Evolutionary conservation across 441 rosid genomes (phyloP).

Genomic region (Aquilaria agallochum): DNA sequence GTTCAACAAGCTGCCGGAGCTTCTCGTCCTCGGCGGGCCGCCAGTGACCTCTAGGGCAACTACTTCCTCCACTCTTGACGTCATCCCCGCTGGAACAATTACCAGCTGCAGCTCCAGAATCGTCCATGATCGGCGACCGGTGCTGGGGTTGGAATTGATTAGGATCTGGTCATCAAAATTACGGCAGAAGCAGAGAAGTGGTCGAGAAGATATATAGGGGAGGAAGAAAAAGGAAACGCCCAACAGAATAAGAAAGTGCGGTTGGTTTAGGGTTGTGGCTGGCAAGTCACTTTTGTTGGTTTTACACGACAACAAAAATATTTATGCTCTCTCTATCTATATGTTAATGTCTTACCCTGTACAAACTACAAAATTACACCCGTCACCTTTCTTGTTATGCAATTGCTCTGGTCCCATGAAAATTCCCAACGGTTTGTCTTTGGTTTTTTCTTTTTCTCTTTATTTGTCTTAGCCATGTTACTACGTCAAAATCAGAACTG

Average conservation of each 20-base stretch:
- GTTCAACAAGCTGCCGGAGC: slow-evolving; percentile 42
- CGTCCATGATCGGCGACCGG: slow-evolving; percentile 27
- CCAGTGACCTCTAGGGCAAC: slow-evolving; percentile 42
- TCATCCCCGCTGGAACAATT: slow-evolving; percentile 22
- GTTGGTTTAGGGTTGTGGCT: slow-evolving; percentile 69
- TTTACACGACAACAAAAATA: slow-evolving; percentile 51
- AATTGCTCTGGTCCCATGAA: slow-evolving; percentile 15
- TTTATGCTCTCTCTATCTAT: neutral
- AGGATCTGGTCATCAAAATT: slow-evolving; percentile 18
- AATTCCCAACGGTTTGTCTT: slow-evolving; percentile 9
- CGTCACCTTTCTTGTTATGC: slow-evolving; percentile 30
- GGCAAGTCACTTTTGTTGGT: slow-evolving; percentile 72
- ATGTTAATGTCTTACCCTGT: slow-evolving; percentile 4
- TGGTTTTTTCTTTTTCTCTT: neutral
- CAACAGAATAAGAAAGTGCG: slow-evolving; percentile 41
- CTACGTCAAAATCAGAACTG: slow-evolving; percentile 38
- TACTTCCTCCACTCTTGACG: slow-evolving; percentile 15
- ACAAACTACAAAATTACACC: slow-evolving; percentile 8
- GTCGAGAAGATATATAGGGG: slow-evolving; percentile 35
- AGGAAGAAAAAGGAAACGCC: slow-evolving; percentile 16
- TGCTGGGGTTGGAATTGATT: neutral
- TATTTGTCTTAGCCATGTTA: slow-evolving; percentile 22
- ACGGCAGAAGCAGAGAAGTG: slow-evolving; percentile 21
- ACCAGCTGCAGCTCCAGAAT: slow-evolving; percentile 28
- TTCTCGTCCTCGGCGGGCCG: slow-evolving; percentile 43